phyloP scores from a whole-genome alignment of 257 asterid species.

The Fraxinus anomala region DNA sequence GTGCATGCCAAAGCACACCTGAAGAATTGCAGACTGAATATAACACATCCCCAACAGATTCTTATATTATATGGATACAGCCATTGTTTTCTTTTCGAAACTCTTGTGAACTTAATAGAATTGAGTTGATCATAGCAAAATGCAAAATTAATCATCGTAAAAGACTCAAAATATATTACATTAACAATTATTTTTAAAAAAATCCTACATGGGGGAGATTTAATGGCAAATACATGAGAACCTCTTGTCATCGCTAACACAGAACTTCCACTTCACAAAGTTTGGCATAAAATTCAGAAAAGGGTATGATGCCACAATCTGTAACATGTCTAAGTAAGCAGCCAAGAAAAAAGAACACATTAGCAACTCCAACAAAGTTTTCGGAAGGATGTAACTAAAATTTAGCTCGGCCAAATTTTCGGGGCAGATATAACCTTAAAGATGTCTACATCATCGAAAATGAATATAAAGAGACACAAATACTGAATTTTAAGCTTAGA shows the following conservation, averaged over 20 bases:
- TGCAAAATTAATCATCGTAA: too few relatives aligned
- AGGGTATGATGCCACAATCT: too few relatives aligned
- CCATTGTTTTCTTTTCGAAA: neutral
- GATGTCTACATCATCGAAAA: neutral
- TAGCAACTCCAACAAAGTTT: neutral
- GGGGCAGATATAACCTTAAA: neutral
- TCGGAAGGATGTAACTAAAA: neutral
- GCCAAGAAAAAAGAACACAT: too few relatives aligned
- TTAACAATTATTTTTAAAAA: too few relatives aligned
- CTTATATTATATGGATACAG: neutral
- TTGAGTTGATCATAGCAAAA: too few relatives aligned
- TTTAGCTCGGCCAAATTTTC: neutral
- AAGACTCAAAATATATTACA: too few relatives aligned
- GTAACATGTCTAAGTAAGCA: too few relatives aligned
- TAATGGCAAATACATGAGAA: too few relatives aligned
- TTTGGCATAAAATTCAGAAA: too few relatives aligned
- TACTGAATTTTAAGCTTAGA: neutral
- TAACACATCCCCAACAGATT: neutral
- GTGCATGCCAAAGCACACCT: neutral
- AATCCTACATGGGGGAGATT: too few relatives aligned
- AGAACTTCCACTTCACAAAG: too few relatives aligned
- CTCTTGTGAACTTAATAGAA: neutral
- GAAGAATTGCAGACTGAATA: neutral
- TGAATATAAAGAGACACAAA: neutral
- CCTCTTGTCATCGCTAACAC: too few relatives aligned